Evolutionary conservation across 2,329 filamentous ascomycete species (phyloP), one percentile per base, ranked within the genome.

Genomic region (Cercospora sp.): DNA sequence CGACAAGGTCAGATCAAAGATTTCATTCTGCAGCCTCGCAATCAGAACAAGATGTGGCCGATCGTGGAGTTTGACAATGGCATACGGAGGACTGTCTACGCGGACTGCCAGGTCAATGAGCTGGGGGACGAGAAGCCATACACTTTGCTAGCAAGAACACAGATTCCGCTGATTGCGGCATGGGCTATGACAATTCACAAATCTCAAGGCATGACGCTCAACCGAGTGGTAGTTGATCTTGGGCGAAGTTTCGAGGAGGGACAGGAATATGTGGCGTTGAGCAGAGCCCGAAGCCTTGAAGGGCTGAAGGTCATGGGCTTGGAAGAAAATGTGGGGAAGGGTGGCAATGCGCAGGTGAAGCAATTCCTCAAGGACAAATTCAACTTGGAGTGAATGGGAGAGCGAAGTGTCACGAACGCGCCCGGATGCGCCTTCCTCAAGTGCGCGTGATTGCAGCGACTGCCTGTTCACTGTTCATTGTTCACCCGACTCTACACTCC

Each of bases 121-220:
- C 69, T 86, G 0, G 85, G 85, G 1, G 78, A 83, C 55, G 75
- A 78, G 2, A 31, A 75, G 60, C 84, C 85, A 0, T 84, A 84
- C 68, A 84, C 81, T 31, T 71, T 84, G 1, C 74, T 89, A 0
- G 80, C 80, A 0, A 81, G 88, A 26, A 88, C 87, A 0, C 88
- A 90, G 73, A 82, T 90, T 7, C 89, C 89, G 0, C 79, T 90
- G 0, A 78, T 83, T 1, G 80, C 87, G 0, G 88, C 84, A 0
- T 90, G 88, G 85, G 88, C 88, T 0, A 83, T 89, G 73, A 90
- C 84, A 0, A 84, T 89, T 2, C 88, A 90, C 75, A 89, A 88
- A 75, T 83, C 82, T 3, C 86, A 90, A 78, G 87, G 88, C 3
- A 85, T 89, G 81, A 89, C 87, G 1, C 78, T 91, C 3, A 84